Evolutionary conservation across 192 early-diverging fungal genomes (phyloP), one percentile per base, ranked within the genome.

Genomic region (Linnemannia exigua): DNA sequence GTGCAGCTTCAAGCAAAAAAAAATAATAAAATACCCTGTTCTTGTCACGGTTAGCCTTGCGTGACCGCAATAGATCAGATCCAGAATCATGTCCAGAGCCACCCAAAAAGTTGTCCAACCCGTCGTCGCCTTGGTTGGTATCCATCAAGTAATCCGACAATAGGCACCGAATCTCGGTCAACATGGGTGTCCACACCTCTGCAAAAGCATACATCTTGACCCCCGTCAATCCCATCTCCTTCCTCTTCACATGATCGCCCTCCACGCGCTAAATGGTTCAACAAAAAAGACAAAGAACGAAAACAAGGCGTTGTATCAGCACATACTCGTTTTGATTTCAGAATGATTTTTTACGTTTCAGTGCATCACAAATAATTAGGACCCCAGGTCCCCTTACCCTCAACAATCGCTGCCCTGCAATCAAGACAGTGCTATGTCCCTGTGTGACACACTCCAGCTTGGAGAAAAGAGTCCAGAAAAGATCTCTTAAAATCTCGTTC

Each of bases 381-480:
- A 17, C 22, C 8, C 41, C 28, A 61, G 19, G 8, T 0, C 19
- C 19, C 28, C 71, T 70, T 82, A 90, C 90, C 70, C 80, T 80
- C 76, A 89, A 75, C 15, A 92, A 77, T n/a, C 90, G 90, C 51
- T 89, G 84, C 12, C 93, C 91, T n/a, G 92, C 88, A 28, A 93
- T 89, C 51, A 94, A 87, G n/a, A 95, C 88, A 58, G 93, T 93
- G 48, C 93, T 90, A 68, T 96, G 95, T 66, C 94, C 95, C 80
- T 94, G 93, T 2, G 94, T 74, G 9, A 96, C 94, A 5, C 94
- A 91, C 73, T 95, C 94, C 17, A 96, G 73, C 70, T 95, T 94
- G 1, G 94, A 95, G 88, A 93, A 96, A 67, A 95, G 76, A 0
- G 95, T 95, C 88, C 95, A 93, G 16, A 95, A 88, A 82, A 95